Conservation (phyloP, 2,329 filamentous ascomycete genomes). For the Coniochaeta ligniaria region DNA sequence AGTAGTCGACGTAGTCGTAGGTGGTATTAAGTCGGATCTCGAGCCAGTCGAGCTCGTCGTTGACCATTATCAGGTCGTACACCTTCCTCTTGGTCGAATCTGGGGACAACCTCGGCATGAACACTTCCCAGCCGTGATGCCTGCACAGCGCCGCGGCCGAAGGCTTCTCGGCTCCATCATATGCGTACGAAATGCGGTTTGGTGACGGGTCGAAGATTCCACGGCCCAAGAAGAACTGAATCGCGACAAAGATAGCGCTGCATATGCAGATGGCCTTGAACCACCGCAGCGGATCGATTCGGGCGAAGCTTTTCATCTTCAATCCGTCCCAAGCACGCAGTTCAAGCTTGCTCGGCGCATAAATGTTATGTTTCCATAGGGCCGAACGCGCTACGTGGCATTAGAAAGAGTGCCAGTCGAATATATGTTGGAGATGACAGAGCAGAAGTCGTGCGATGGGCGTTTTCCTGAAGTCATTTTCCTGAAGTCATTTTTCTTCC, state of each 20-base stretch:
- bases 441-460: too few species aligned
- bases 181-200: not conserved
- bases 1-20: conserved; percentile 54
- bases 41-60: conserved; percentile 57
- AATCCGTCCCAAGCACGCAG: not conserved
- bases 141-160: conserved; percentile 19
- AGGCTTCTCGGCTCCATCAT: not conserved
- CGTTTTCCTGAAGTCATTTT: too few species aligned
- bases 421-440: too few species aligned
- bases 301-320: not conserved
- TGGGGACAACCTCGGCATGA: conserved; percentile 10
- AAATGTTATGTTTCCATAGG: not conserved
- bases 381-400: too few species aligned
- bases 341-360: not conserved
- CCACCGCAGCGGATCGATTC: not conserved
- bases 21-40: conserved; percentile 56
- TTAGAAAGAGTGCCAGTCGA: too few species aligned
- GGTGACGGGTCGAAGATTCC: not conserved
- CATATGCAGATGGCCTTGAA: not conserved
- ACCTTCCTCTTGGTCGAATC: conserved; percentile 33
- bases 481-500: too few species aligned
- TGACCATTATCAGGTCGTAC: conserved; percentile 57
- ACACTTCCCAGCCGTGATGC: conserved; percentile 30
- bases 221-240: not conserved
- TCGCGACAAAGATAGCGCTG: not conserved